These are phyloP conservation scores for Lecanosticta acicola DNA, from an alignment of 2,329 filamentous ascomycete species.

Conservation along the genomic window DNA sequence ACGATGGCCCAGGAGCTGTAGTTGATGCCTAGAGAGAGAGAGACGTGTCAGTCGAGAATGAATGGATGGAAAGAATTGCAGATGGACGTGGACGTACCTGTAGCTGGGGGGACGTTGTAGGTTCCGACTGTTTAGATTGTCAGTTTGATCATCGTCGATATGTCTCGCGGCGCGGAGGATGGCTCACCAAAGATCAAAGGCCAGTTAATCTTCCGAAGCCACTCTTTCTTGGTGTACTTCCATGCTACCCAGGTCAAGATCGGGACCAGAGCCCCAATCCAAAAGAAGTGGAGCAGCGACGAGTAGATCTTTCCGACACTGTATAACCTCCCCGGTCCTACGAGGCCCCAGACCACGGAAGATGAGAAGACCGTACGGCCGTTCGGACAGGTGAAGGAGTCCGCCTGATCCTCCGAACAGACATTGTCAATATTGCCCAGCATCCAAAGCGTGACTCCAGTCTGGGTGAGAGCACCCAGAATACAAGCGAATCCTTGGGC, in stretches of 20 bases:
- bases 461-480: slow-evolving; percentile 39
- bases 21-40: slow-evolving; percentile 72
- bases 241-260: slow-evolving; percentile 40
- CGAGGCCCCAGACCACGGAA: slow-evolving; percentile 39
- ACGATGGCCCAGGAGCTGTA: slow-evolving; percentile 71
- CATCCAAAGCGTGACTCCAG: slow-evolving; percentile 46
- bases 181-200: slow-evolving; percentile 67
- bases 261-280: slow-evolving; percentile 44
- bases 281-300: slow-evolving; percentile 47
- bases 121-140: slow-evolving; percentile 60
- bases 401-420: slow-evolving; percentile 38
- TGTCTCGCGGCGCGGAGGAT: slow-evolving; percentile 24
- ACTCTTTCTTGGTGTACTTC: slow-evolving; percentile 33
- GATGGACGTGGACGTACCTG: slow-evolving; percentile 32
- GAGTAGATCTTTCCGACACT: slow-evolving; percentile 45
- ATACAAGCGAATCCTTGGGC: slow-evolving; percentile 42
- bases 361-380: slow-evolving; percentile 43
- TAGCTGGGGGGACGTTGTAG: slow-evolving; percentile 62
- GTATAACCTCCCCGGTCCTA: slow-evolving; percentile 48
- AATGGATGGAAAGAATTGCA: background rate
- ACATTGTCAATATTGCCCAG: slow-evolving; percentile 38
- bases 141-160: slow-evolving; percentile 52
- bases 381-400: slow-evolving; percentile 45
- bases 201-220: slow-evolving; percentile 24
- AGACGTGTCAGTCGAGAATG: no score